Conservation (phyloP, 1,284 basidiomycete genomes). For the Leccinum huronense region DNA sequence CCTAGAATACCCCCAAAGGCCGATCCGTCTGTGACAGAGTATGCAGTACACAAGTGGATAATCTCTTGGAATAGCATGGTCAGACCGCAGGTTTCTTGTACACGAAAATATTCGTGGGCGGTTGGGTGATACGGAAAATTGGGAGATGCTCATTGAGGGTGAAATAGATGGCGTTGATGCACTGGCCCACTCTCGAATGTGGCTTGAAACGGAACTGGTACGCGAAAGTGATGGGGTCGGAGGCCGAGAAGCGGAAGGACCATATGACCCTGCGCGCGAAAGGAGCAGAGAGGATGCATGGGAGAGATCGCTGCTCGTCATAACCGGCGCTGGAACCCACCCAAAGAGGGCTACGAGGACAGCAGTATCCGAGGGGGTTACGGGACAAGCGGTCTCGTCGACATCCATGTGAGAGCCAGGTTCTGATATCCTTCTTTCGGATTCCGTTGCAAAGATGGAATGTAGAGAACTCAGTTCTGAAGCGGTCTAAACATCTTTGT, state of each 20-base stretch:
- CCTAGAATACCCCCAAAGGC: constrained; percentile 68
- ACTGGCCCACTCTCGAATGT: constrained; percentile 17
- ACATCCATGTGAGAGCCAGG: constrained; percentile 13
- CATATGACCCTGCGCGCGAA: constrained; percentile 40
- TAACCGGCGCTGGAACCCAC: constrained; percentile 56
- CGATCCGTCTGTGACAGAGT: constrained; percentile 72
- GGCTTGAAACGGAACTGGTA: constrained; percentile 43
- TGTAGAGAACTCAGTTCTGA: constrained; percentile 46
- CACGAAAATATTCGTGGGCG: constrained; percentile 23
- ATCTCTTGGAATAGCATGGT: constrained; percentile 32
- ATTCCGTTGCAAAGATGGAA: constrained; percentile 35
- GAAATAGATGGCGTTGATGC: constrained; percentile 20
- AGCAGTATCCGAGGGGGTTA: constrained; percentile 47
- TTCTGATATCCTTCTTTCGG: constrained; percentile 13
- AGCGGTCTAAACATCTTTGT: constrained; percentile 38
- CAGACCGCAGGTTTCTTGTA: constrained; percentile 9
- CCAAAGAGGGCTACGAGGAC: constrained; percentile 68
- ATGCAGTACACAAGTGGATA: constrained; percentile 59
- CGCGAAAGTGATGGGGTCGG: constrained; percentile 44
- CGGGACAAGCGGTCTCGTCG: constrained; percentile 10
- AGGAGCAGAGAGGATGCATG: constrained; percentile 40
- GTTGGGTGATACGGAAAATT: constrained; percentile 19
- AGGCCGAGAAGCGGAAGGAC: constrained; percentile 35
- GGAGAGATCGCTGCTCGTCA: constrained; percentile 34
- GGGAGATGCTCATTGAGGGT: constrained; percentile 23